Base-by-base conservation (phyloP, 2,329 filamentous ascomycete genomes). In the Teratosphaeria destructans region DNA sequence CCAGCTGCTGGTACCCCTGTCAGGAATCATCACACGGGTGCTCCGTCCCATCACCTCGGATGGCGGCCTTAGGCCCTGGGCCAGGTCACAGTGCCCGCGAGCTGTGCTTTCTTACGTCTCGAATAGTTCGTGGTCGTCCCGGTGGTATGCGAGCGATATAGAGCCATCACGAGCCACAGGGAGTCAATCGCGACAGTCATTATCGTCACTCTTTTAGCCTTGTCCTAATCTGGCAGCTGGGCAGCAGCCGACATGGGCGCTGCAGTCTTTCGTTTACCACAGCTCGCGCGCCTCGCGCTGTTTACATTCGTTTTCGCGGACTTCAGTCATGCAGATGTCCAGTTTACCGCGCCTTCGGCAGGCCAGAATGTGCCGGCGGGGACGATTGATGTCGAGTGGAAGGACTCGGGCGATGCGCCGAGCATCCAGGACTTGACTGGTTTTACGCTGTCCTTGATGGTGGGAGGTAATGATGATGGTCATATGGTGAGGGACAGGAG, bases 331-430 rank as follows among this genome's bases (percentile, higher is more conserved):
- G 53, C 27, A n/a, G 59, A 60, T 47, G 58, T 60, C 4, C 27
- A 56, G 27, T 59, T 59, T 23, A 59, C 57, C 6, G 6, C 29
- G 8, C 57, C 57, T 27, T 47, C 53, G 2, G 57, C 57, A 14
- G 57, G 57, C 11, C 26, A 53, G 39, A 19, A 29, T n/a, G 52
- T 59, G 2, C 14, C 52, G 16, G 57, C 32, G 16, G 57, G 49
- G 12, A 59, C 53, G 12, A 59, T 59, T n/a, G 16, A 47, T 12
- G 57, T 59, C n/a, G 10, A 39, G 55, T 59, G 57, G 57, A n/a
- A 55, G 54, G 57, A 59, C 5, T 59, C 57, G 14, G 53, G 52
- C 14, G 19, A 57, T 11, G 43, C 19, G 14, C 57, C 57, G 12
- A 23, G 35, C n/a, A 55, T 59, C 12, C 34, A 23, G 54, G 52